Conservation (phyloP, 1,284 basidiomycete genomes). For the Rhodotorula sp. region DNA sequence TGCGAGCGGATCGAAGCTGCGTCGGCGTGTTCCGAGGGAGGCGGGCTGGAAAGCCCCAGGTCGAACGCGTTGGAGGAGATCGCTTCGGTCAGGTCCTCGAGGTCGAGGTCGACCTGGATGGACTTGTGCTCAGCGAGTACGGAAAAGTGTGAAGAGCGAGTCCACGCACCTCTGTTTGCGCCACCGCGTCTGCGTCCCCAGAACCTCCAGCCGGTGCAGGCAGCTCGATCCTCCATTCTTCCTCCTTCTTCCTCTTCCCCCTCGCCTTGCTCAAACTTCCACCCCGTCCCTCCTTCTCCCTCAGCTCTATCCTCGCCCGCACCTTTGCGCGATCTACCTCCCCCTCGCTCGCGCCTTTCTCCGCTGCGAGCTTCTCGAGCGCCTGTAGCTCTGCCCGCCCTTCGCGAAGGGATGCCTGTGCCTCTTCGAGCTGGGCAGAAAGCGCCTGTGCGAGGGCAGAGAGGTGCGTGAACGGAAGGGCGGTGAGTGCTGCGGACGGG, state of each 20-base stretch:
- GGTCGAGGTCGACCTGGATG: conserved; percentile 33
- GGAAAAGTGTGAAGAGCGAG: too few relatives aligned
- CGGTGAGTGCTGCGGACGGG: background rate
- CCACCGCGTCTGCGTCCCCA: background rate
- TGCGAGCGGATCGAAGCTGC: background rate
- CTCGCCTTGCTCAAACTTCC: background rate
- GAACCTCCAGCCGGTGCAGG: background rate
- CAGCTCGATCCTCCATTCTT: conserved; percentile 31
- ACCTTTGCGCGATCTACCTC: conserved; percentile 35
- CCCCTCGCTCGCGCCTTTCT: conserved; percentile 18
- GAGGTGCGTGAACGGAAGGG: conserved; percentile 23
- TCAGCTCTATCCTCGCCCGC: conserved; percentile 8
- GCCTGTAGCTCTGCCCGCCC: conserved; percentile 20
- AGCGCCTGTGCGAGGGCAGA: conserved; percentile 31
- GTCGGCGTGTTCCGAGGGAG: background rate
- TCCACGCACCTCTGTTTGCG: conserved; percentile 1
- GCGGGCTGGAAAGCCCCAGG: conserved; percentile 10
- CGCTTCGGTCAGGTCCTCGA: conserved; percentile 39
- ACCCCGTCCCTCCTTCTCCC: background rate
- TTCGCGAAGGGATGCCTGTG: background rate
- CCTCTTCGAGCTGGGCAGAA: conserved; percentile 13
- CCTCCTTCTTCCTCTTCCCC: background rate
- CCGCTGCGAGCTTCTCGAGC: conserved; percentile 20
- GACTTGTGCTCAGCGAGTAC: background rate
- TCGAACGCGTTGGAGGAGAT: conserved; percentile 41